Evolutionary conservation across 1,139 yeast genomes (phyloP).

Genomic region (Blastobotrys malaysiensis): DNA sequence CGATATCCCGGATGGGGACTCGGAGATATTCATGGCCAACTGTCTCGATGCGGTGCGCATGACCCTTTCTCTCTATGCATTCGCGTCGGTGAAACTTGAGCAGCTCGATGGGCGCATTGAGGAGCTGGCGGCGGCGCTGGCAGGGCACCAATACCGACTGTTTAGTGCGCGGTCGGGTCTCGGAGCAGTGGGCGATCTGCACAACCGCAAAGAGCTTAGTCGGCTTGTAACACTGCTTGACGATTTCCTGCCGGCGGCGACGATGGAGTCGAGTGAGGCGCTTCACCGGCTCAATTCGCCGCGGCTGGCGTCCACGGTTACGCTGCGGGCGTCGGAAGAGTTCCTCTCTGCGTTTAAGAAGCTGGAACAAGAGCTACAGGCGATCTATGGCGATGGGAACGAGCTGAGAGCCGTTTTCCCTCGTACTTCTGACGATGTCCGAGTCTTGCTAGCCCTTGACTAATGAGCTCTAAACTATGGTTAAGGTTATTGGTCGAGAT

Average conservation of each 20-base stretch:
- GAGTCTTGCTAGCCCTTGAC: conserved; percentile 23
- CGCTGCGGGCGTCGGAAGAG: conserved; percentile 29
- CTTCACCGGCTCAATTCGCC: conserved; percentile 33
- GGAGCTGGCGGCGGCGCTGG: conserved; percentile 29
- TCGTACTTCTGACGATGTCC: conserved; percentile 29
- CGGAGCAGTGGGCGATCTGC: conserved; percentile 10
- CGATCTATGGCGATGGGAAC: conserved; percentile 20
- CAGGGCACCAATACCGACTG: conserved; percentile 25
- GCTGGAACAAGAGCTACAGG: conserved; percentile 23
- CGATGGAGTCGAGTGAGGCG: conserved; percentile 29
- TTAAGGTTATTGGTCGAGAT: too few species aligned
- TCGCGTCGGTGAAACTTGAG: conserved; percentile 30
- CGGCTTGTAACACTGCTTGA: conserved; percentile 21
- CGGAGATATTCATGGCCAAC: conserved; percentile 34
- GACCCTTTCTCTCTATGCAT: conserved; percentile 29
- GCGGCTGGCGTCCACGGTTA: conserved; percentile 30
- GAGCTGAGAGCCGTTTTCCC: conserved; percentile 26
- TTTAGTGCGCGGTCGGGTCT: conserved; percentile 29
- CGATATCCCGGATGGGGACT: conserved; percentile 20
- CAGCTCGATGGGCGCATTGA: conserved; percentile 28
- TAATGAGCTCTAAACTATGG: too few species aligned
- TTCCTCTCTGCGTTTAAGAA: conserved; percentile 30
- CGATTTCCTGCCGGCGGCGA: conserved; percentile 35
- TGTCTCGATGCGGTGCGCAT: conserved; percentile 33
- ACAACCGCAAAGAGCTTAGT: not conserved